These are phyloP conservation scores for Nakazawaea ambrosiae DNA, from an alignment of 805 yeast species.

Conservation along the genomic window DNA sequence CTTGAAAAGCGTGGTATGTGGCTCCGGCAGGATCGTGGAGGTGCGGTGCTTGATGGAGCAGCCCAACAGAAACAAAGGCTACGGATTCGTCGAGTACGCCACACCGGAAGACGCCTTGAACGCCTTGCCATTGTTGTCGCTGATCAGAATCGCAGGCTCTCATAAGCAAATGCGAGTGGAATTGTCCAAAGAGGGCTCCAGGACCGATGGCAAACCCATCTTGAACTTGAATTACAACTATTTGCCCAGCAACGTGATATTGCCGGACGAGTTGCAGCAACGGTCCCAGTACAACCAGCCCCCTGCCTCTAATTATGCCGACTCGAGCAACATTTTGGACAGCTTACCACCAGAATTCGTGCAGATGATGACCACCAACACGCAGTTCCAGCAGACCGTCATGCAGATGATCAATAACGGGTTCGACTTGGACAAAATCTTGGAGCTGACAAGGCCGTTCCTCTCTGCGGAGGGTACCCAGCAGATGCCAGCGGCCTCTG, in stretches of 20 bases:
- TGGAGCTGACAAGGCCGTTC: constrained; percentile 22
- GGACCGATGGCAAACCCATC: constrained; percentile 32
- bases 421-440: constrained; percentile 26
- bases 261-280: constrained; percentile 42
- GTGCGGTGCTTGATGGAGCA: constrained; percentile 56
- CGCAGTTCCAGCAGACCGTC: constrained; percentile 26
- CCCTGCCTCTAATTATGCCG: not conserved
- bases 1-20: constrained; percentile 59
- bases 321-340: constrained; percentile 5
- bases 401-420: constrained; percentile 28
- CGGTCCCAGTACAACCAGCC: not conserved
- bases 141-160: constrained; percentile 36
- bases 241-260: constrained; percentile 49
- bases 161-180: constrained; percentile 47
- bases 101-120: constrained; percentile 44
- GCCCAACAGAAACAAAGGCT: constrained; percentile 59
- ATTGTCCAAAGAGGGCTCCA: constrained; percentile 52
- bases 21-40: constrained; percentile 65
- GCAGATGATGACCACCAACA: constrained; percentile 21
- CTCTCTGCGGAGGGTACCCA: no score
- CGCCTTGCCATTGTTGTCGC: constrained; percentile 38
- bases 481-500: constrained; percentile 10
- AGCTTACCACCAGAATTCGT: constrained; percentile 14
- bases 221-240: constrained; percentile 36
- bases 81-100: constrained; percentile 54